Evolutionary conservation across 768 basidiomycete genomes (phyloP).

Genomic region (Naematelia encephala): DNA sequence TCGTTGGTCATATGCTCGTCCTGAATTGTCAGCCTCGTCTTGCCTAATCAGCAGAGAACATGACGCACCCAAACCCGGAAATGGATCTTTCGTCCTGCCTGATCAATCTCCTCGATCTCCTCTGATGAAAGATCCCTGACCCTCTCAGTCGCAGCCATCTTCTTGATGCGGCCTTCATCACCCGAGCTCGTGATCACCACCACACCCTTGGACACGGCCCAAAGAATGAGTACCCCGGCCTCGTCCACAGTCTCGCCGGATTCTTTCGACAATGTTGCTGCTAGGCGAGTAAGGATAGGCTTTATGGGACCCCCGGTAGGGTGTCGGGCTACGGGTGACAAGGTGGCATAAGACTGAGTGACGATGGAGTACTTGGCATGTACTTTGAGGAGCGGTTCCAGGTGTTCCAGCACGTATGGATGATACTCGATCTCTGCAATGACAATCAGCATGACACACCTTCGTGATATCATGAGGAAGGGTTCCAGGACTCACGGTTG

Average conservation of each 20-base stretch:
- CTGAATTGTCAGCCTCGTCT: conserved; percentile 7
- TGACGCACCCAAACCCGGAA: conserved; percentile 35
- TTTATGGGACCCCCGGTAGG: conserved; percentile 38
- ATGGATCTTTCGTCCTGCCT: conserved; percentile 38
- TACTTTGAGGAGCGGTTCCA: conserved; percentile 36
- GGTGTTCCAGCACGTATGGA: conserved; percentile 42
- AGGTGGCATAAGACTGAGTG: conserved; percentile 39
- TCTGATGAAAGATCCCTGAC: conserved; percentile 32
- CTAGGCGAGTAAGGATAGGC: conserved; percentile 40
- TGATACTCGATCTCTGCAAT: conserved; percentile 42
- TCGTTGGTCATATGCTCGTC: conserved; percentile 42
- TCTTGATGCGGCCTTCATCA: conserved; percentile 28
- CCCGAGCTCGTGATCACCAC: conserved; percentile 39
- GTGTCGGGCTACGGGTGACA: conserved; percentile 42
- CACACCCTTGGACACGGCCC: conserved; percentile 41
- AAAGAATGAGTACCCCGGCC: conserved; percentile 38
- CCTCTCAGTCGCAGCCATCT: conserved; percentile 23
- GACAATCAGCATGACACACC: too few species aligned
- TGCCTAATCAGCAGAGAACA: too few species aligned
- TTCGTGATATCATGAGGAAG: background rate
- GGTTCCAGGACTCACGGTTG: conserved; percentile 30
- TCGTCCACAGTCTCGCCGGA: conserved; percentile 35
- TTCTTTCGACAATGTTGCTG: conserved; percentile 22
- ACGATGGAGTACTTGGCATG: conserved; percentile 41
- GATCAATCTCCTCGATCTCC: conserved; percentile 48